A percentile compares a stretch with the other conserved stretches of the same genome.
Evolutionary conservation across 176 grass and related monocot genomes (phyloP).

Genomic region (sorghum (Sorghum bicolor)): Sorghum_bicolor_NCBIv3 NC_012874.2:67210001-67210500

Average conservation of each 20-base stretch:
- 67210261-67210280: background rate
- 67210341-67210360: background rate
- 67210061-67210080: background rate
- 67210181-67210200: background rate
- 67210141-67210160: background rate
- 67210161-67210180: background rate
- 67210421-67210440: background rate
- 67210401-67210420: background rate
- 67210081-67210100: background rate
- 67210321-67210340: background rate
- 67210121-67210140: background rate
- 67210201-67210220: background rate
- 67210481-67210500: slow-evolving; percentile 14
- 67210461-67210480: background rate
- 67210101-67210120: background rate
- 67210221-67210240: background rate
- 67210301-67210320: background rate
- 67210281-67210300: background rate
- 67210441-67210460: background rate
- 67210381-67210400: background rate
- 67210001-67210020: background rate
- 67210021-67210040: background rate
- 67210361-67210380: background rate
- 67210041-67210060: background rate
- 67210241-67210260: background rate